Base-by-base conservation (phyloP, 495 filamentous ascomycete species). In the Neurospora sp. region DNA sequence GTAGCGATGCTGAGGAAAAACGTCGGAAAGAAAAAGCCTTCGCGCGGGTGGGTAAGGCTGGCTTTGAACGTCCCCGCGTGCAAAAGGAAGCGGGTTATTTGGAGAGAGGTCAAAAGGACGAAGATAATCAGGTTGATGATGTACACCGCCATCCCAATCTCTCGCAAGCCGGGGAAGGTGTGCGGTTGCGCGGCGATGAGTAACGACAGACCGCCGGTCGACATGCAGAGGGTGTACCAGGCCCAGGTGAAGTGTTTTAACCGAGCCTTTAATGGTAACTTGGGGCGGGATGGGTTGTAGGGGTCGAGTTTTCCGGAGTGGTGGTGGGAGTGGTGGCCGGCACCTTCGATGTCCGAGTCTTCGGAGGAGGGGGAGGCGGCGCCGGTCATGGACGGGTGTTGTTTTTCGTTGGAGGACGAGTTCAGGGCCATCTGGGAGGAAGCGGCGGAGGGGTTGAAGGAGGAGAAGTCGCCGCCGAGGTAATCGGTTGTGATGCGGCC, bases 181-280 rank as follows among this genome's bases (percentile, higher is more conserved):
- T 90, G 86, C 4, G 90, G 91, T 40, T 89, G 85, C 62, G 83
- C 83, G 69, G 79, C 81, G 69, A 93, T 83, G 23, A 92, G 82
- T 10, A 92, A 83, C 14, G 91, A 87, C 1, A 93, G 78, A 0
- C 90, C 90, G 39, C 91, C 91, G 2, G 88, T 90, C 42, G 89
- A 87, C 91, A 92, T 92, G 59, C 86, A 88, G 44, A 90, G 79
- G 10, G 89, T 91, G 80, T 90, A 93, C 86, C 90, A 92, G 31
- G 90, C 90, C 89, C 89, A 92, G 35, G 90, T 92, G 80, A 92
- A 92, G 78, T 92, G 90, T 40, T 85, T 84, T 11, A 92, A 82
- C 4, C 90, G 85, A 8, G 44, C 5, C 5, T 75, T 76, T 39
- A 81, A n/a, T 14, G 70, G 39, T 8, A 82, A 75, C 9, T 66